A percentile compares a stretch with the other conserved stretches of the same genome.
Conservation (phyloP, 2,329 filamentous ascomycete species). For the Periconia macrospinosa region DNA sequence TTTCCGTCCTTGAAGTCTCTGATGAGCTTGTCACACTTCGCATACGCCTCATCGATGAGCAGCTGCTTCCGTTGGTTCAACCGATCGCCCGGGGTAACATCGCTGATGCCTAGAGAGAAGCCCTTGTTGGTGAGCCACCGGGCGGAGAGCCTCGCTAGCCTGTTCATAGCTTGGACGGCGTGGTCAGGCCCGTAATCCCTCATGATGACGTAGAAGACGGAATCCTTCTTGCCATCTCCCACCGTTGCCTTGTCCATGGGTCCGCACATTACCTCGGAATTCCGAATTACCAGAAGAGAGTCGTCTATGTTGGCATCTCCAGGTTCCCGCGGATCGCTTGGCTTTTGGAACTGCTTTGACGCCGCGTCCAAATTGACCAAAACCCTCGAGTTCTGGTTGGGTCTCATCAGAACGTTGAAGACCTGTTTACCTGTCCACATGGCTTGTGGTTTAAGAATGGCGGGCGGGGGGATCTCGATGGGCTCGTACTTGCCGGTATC, state of each 20-base stretch:
- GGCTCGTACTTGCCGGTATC: conserved; percentile 56
- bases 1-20: conserved; percentile 77
- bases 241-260: conserved; percentile 98
- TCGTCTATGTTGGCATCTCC: conserved; percentile 77
- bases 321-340: conserved; percentile 61
- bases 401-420: conserved; percentile 88
- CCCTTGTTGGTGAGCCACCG: conserved; percentile 86
- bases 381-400: conserved; percentile 80
- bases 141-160: conserved; percentile 86
- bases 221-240: conserved; percentile 97
- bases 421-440: conserved; percentile 98
- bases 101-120: conserved; percentile 94
- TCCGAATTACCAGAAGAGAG: conserved; percentile 87
- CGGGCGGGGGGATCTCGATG: conserved; percentile 83
- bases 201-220: conserved; percentile 94
- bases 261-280: conserved; percentile 97
- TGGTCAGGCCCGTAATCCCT: conserved; percentile 91
- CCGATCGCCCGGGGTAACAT: conserved; percentile 80
- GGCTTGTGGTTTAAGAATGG: conserved; percentile 80
- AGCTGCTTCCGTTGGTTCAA: conserved; percentile 73
- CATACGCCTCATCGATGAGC: conserved; percentile 77
- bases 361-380: conserved; percentile 91
- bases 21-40: conserved; percentile 81
- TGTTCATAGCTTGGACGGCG: conserved; percentile 89
- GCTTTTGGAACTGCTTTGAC: conserved; percentile 73